Evolutionary conservation across 768 basidiomycete species (phyloP).

Genomic region (Rossbeevera mucosa): DNA sequence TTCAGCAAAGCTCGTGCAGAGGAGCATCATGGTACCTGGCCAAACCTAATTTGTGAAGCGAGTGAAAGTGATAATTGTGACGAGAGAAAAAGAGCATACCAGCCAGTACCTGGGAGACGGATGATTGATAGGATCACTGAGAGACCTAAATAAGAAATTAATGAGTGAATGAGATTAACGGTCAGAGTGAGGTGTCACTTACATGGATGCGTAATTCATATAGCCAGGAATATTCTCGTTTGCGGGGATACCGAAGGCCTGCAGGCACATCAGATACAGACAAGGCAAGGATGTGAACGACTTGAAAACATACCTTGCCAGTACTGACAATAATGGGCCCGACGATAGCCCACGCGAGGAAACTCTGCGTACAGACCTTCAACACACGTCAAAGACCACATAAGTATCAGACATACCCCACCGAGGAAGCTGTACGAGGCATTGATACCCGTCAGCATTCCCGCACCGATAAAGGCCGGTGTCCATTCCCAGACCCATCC

Average conservation of each 20-base stretch:
- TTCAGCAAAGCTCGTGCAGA: conserved; percentile 41
- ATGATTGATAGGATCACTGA: conserved; percentile 38
- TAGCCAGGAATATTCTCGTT: conserved; percentile 11
- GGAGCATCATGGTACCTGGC: conserved; percentile 41
- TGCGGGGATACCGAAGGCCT: not conserved
- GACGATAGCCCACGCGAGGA: conserved; percentile 62
- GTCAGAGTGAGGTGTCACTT: not conserved
- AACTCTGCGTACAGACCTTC: conserved; percentile 30
- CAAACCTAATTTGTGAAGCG: conserved; percentile 16
- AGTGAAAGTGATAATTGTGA: not conserved
- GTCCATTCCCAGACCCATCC: conserved; percentile 32
- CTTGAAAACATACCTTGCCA: not conserved
- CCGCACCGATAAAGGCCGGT: conserved; percentile 59
- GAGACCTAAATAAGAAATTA: conserved; percentile 28
- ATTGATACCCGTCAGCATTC: conserved; percentile 53
- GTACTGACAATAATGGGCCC: conserved; percentile 46
- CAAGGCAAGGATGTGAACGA: not conserved
- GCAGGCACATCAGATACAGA: too few relatives aligned
- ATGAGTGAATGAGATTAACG: not conserved
- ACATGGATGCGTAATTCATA: conserved; percentile 24
- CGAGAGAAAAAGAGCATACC: conserved; percentile 2
- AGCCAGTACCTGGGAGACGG: conserved; percentile 61
- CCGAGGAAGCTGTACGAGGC: conserved; percentile 50
- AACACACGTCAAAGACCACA: not conserved
- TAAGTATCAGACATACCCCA: conserved; percentile 30